A percentile compares a stretch with the other conserved stretches of the same genome.
phyloP scores from a whole-genome alignment of 2,329 filamentous ascomycete species.

The Stachybotrys elegans region DNA sequence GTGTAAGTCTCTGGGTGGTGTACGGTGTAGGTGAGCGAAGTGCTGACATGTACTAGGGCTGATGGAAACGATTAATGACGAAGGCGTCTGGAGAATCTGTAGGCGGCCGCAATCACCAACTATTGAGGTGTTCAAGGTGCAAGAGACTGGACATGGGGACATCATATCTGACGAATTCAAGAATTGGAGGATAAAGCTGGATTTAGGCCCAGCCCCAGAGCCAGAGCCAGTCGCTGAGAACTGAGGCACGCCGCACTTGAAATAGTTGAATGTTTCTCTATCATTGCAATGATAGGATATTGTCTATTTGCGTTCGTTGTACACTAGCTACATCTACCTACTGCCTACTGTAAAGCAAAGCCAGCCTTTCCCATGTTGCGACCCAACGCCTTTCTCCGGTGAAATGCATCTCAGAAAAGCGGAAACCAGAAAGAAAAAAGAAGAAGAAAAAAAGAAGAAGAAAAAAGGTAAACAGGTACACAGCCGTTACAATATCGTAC shows the following conservation, averaged over 20 bases:
- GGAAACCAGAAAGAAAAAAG: not conserved
- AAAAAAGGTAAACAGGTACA: no score
- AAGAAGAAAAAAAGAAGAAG: no score
- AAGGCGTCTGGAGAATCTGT: constrained; percentile 77
- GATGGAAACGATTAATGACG: constrained; percentile 57
- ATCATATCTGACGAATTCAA: constrained; percentile 76
- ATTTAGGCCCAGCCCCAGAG: constrained; percentile 23
- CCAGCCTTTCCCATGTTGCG: constrained; percentile 3
- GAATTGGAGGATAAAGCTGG: constrained; percentile 62
- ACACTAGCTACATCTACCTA: constrained; percentile 15
- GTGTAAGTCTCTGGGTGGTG: constrained; percentile 47
- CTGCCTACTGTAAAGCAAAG: constrained; percentile 5
- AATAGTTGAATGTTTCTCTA: not conserved
- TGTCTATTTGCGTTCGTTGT: constrained; percentile 3
- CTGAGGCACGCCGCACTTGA: no score
- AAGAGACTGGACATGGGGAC: constrained; percentile 65
- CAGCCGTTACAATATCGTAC: no score
- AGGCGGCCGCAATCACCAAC: constrained; percentile 55
- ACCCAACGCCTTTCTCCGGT: constrained; percentile 8
- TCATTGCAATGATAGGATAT: not conserved
- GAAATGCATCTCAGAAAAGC: no score
- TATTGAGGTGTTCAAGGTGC: constrained; percentile 70
- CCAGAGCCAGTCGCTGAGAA: no score
- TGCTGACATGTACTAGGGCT: constrained; percentile 45
- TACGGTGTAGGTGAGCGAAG: not conserved